phyloP scores from a whole-genome alignment of 306 rosid species.

The Carpinus fangiana region DNA sequence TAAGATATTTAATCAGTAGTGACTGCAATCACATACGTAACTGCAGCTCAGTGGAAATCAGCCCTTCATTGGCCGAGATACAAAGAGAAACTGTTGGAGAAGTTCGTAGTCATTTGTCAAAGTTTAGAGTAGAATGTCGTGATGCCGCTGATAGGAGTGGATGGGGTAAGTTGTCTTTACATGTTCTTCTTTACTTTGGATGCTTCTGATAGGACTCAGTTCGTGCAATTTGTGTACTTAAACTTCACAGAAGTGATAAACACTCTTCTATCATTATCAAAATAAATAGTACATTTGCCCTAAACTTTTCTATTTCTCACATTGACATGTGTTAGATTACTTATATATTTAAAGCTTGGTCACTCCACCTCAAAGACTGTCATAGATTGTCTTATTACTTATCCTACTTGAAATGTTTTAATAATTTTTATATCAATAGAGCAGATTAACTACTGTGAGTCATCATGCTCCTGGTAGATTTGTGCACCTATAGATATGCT shows the following conservation, averaged over 20 bases:
- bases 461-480: background rate
- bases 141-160: conserved; percentile 84
- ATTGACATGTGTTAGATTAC: background rate
- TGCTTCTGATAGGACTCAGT: conserved; percentile 1
- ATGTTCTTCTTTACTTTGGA: background rate
- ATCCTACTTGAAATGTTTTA: background rate
- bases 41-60: conserved; percentile 92
- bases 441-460: background rate
- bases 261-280: background rate
- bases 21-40: conserved; percentile 32
- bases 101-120: conserved; percentile 74
- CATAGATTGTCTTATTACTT: background rate
- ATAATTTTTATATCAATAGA: background rate
- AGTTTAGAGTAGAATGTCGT: conserved; percentile 81
- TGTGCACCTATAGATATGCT: background rate
- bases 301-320: background rate
- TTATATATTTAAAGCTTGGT: background rate
- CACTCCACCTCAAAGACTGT: background rate
- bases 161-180: conserved; percentile 68
- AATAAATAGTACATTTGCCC: background rate
- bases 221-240: background rate
- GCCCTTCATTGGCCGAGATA: conserved; percentile 84
- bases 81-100: conserved; percentile 83
- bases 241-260: background rate
- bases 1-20: background rate